Conservation (phyloP, 306 rosid species). For the Begonia masoniana region DNA sequence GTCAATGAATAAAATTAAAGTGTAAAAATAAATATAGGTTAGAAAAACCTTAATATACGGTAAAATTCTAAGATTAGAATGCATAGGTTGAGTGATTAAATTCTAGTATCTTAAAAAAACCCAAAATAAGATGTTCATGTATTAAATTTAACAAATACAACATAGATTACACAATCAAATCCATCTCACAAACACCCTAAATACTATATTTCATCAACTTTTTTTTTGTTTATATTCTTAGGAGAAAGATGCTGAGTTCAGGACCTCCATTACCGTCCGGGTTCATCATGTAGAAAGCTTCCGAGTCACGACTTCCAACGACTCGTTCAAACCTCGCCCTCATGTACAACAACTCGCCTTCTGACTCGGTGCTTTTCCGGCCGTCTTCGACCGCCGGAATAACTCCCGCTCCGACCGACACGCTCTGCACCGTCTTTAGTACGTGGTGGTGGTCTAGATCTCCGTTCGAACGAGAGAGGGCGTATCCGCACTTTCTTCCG, state of each 20-base stretch:
- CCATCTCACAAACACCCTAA: neutral
- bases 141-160: too few relatives aligned
- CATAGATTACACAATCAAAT: neutral
- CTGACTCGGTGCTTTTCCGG: conserved; percentile 12
- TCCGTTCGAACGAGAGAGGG: conserved; percentile 52
- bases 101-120: too few relatives aligned
- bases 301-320: conserved; percentile 92
- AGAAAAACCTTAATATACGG: too few relatives aligned
- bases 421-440: conserved; percentile 51
- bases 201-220: neutral
- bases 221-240: conserved; percentile 36
- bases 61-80: too few relatives aligned
- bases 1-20: too few relatives aligned
- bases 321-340: conserved; percentile 89
- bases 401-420: conserved; percentile 87
- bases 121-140: too few relatives aligned
- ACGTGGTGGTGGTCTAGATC: conserved; percentile 50
- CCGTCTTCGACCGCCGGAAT: conserved; percentile 55
- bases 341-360: conserved; percentile 86
- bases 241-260: conserved; percentile 78
- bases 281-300: conserved; percentile 90
- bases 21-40: too few relatives aligned
- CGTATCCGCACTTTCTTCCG: conserved; percentile 64
- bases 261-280: conserved; percentile 88
- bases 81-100: too few relatives aligned